Percentiles rank a stretch among this genome's conserved stretches.
Evolutionary conservation across 2,329 filamentous ascomycete genomes (phyloP).

Genomic region (Diaporthe citrichinensis): DNA sequence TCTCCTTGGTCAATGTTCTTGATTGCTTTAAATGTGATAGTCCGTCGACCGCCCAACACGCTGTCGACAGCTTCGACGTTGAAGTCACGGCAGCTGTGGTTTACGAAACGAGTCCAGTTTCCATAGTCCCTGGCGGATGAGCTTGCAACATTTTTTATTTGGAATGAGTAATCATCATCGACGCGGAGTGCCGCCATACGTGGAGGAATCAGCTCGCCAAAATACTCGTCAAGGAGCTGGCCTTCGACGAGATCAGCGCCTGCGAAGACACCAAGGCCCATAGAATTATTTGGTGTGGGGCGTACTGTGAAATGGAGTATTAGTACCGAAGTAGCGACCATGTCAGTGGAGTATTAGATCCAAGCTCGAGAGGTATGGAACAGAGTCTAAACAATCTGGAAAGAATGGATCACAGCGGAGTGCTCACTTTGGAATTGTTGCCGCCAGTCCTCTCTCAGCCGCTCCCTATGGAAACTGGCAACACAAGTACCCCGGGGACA

Average conservation of each 20-base stretch:
- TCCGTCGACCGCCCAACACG: background rate
- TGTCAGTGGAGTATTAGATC: background rate
- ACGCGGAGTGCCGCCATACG: background rate
- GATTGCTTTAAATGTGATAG: background rate
- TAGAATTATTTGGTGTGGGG: too few species aligned
- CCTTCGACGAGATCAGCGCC: background rate
- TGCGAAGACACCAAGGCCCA: constrained; percentile 6
- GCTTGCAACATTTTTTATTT: background rate
- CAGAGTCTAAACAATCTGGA: background rate
- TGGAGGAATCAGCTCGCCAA: constrained; percentile 5
- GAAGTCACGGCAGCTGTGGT: background rate
- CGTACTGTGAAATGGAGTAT: background rate
- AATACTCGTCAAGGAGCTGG: background rate
- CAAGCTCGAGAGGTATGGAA: background rate
- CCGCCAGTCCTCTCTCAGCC: background rate
- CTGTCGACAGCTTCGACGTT: background rate
- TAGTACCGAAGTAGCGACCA: background rate
- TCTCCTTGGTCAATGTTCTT: background rate
- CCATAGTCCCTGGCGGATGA: background rate
- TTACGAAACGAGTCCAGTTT: constrained; percentile 33
- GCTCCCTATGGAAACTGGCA: background rate
- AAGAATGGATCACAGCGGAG: background rate
- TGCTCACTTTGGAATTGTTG: background rate
- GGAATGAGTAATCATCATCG: background rate
- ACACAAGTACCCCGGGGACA: background rate